These are phyloP conservation scores for Sphaerulina vaccinii DNA, from an alignment of 2,329 filamentous ascomycete species.

Conservation along the genomic window DNA sequence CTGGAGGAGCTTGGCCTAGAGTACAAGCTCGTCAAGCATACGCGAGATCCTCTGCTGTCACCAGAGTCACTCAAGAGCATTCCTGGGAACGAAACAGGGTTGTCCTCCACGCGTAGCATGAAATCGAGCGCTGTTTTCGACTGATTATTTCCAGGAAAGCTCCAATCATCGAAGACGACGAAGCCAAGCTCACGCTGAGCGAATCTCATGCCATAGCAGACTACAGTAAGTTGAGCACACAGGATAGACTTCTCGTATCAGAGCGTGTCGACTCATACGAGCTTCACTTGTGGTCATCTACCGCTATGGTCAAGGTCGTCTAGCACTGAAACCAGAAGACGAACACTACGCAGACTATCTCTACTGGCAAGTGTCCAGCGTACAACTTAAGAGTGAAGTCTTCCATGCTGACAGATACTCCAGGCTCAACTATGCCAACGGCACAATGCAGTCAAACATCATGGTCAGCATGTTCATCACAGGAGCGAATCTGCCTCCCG, in stretches of 20 bases:
- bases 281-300: too few relatives aligned
- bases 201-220: constrained; percentile 61
- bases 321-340: constrained; percentile 48
- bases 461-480: constrained; percentile 31
- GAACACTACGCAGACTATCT: constrained; percentile 58
- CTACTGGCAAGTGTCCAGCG: constrained; percentile 52
- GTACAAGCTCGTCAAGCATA: constrained; percentile 51
- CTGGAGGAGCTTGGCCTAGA: constrained; percentile 60
- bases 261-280: too few relatives aligned
- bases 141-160: constrained; percentile 2
- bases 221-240: too few relatives aligned
- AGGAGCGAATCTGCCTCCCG: constrained; percentile 25
- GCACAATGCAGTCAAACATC: constrained; percentile 39
- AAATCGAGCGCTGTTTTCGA: too few relatives aligned
- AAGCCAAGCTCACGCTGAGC: constrained; percentile 49
- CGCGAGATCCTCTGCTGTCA: constrained; percentile 42
- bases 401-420: constrained; percentile 33
- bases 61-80: constrained; percentile 19
- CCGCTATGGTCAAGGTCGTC: constrained; percentile 51
- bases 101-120: background rate
- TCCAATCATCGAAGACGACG: constrained; percentile 60
- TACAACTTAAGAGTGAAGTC: too few relatives aligned
- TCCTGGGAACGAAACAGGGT: constrained; percentile 13
- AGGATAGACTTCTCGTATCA: too few relatives aligned
- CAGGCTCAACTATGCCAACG: constrained; percentile 35